phyloP scores from a whole-genome alignment of 2,329 filamentous ascomycete species.

The Aspergillus uvarum region DNA sequence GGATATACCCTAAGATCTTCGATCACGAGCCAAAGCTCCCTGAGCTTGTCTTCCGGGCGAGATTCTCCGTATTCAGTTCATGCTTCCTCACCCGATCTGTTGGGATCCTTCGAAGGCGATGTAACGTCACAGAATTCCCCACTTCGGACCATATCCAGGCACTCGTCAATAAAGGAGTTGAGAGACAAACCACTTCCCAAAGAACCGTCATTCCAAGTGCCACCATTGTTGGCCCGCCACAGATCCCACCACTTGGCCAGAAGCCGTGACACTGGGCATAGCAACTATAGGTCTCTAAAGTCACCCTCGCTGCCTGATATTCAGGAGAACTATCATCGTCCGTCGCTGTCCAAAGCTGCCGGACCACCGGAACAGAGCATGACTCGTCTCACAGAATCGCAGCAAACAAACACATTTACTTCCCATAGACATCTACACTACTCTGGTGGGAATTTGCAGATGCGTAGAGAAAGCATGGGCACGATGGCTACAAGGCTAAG shows the following conservation, averaged over 20 bases:
- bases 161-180: slow-evolving; percentile 27
- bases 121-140: slow-evolving; percentile 14
- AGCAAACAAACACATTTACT: slow-evolving; percentile 10
- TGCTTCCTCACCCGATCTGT: slow-evolving; percentile 23
- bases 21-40: slow-evolving; percentile 34
- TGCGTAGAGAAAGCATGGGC: slow-evolving; percentile 36
- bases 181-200: slow-evolving; percentile 44
- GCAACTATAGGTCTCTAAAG: slow-evolving; percentile 1
- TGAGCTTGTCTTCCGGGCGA: slow-evolving; percentile 18
- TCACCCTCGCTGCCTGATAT: slow-evolving; percentile 8
- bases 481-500: slow-evolving; percentile 34
- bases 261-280: slow-evolving; percentile 7
- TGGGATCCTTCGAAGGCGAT: slow-evolving; percentile 38
- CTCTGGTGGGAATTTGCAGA: slow-evolving; percentile 32
- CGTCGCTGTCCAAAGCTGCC: slow-evolving; percentile 35
- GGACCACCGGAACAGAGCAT: slow-evolving; percentile 38
- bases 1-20: slow-evolving; percentile 39
- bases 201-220: slow-evolving; percentile 33
- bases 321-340: slow-evolving; percentile 15
- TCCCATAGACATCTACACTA: slow-evolving; percentile 17
- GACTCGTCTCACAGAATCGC: slow-evolving; percentile 22
- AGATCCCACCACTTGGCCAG: slow-evolving; percentile 8
- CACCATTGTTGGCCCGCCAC: slow-evolving; percentile 29
- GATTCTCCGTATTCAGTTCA: slow-evolving; percentile 27
- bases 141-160: slow-evolving; percentile 16